Evolutionary conservation across 1,284 basidiomycete genomes (phyloP).

Genomic region (Boletus semigastroideus): DNA sequence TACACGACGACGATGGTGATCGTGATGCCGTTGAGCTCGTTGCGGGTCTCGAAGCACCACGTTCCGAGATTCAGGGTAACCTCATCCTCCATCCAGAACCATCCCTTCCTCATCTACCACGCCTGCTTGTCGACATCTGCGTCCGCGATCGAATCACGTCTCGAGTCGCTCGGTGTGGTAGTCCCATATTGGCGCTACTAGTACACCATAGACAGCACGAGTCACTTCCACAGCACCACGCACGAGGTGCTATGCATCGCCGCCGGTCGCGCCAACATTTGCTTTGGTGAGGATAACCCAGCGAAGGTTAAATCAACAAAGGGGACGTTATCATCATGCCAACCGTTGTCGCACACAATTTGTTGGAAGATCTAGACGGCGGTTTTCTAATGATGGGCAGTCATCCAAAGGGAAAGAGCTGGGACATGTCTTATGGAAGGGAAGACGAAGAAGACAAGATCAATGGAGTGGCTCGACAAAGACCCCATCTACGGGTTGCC

Average conservation of each 20-base stretch:
- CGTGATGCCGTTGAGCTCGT: neutral
- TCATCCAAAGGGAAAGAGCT: neutral
- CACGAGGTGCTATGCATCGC: neutral
- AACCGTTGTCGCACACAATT: conserved; percentile 18
- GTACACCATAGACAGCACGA: conserved; percentile 42
- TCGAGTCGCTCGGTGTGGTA: conserved; percentile 36
- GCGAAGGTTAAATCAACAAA: conserved; percentile 31
- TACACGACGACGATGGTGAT: neutral
- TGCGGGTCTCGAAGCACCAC: conserved; percentile 6
- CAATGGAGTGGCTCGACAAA: conserved; percentile 35
- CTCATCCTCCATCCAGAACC: conserved; percentile 4
- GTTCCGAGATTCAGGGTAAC: neutral
- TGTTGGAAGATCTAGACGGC: neutral
- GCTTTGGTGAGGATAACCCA: conserved; percentile 41
- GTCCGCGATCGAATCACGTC: conserved; percentile 30
- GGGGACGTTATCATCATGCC: conserved; percentile 44
- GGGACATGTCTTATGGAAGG: neutral
- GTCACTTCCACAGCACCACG: conserved; percentile 33
- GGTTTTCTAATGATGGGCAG: conserved; percentile 16
- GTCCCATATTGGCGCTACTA: conserved; percentile 36
- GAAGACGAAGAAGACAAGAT: neutral
- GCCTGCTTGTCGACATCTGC: conserved; percentile 13
- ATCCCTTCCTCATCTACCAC: conserved; percentile 1
- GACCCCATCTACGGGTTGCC: neutral
- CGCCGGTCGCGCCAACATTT: conserved; percentile 32